Conservation (phyloP, 805 yeast species). For the Metschnikowia reukaufii region DNA sequence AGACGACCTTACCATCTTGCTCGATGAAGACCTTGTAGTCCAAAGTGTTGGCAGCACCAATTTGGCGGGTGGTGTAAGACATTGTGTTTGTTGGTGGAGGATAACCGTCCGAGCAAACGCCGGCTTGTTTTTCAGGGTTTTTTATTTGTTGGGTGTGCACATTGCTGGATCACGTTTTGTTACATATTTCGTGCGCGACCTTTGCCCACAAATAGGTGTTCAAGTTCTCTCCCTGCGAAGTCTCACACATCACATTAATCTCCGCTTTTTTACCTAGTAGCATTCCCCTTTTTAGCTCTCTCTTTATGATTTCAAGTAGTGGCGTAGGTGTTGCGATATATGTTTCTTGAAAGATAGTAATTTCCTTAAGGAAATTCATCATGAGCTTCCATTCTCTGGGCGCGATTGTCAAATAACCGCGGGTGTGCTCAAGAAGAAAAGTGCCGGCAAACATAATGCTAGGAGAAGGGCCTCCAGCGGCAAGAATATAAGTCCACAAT, state of each 20-base stretch:
- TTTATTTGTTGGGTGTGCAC: constrained; percentile 18
- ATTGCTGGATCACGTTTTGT: constrained; percentile 16
- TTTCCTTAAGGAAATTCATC: constrained; percentile 12
- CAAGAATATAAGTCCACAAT: constrained; percentile 13
- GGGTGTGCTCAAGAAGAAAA: constrained; percentile 16
- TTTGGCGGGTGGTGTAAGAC: constrained; percentile 85
- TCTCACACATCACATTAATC: constrained; percentile 45
- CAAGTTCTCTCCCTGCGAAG: constrained; percentile 7
- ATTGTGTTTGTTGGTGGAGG: constrained; percentile 30
- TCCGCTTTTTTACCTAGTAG: constrained; percentile 55
- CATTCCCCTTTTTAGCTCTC: constrained; percentile 56
- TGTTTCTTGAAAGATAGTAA: not conserved
- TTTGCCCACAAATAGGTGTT: constrained; percentile 17
- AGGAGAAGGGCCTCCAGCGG: constrained; percentile 3
- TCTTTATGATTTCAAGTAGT: constrained; percentile 17
- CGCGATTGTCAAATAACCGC: constrained; percentile 16
- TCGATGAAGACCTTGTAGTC: constrained; percentile 91
- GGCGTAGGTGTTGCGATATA: not conserved
- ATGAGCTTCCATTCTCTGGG: constrained; percentile 16
- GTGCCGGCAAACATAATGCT: constrained; percentile 15
- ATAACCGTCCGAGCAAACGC: constrained; percentile 3
- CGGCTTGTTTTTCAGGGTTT: constrained; percentile 11
- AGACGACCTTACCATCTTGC: constrained; percentile 89
- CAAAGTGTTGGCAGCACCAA: constrained; percentile 94
- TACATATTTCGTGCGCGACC: constrained; percentile 13